These are phyloP conservation scores for Tuber melanosporum DNA, from an alignment of 495 filamentous ascomycete species.

Conservation along the genomic window DNA sequence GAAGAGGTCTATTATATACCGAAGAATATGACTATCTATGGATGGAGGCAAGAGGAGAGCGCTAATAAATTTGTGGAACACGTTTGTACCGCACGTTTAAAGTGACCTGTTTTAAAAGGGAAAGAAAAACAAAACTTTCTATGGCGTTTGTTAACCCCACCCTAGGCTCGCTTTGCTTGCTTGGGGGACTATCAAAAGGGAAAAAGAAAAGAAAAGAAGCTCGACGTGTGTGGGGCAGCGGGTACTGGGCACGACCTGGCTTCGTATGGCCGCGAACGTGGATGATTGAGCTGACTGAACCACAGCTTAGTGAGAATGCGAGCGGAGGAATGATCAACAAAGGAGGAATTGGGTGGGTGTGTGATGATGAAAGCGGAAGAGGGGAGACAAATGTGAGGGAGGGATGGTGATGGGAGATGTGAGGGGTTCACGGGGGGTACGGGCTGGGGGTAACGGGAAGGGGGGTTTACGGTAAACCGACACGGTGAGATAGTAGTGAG, in stretches of 20 bases:
- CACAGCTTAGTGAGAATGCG: conserved; percentile 25
- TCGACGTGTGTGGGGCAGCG: conserved; percentile 35
- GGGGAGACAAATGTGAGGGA: conserved; percentile 12
- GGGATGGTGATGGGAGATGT: background rate
- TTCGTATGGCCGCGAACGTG: background rate
- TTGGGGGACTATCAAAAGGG: conserved; percentile 29
- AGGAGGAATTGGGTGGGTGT: background rate
- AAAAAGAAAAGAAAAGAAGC: conserved; percentile 6
- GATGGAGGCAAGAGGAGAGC: background rate
- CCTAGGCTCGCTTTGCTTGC: conserved; percentile 26
- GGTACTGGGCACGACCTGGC: conserved; percentile 13
- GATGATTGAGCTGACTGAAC: conserved; percentile 26
- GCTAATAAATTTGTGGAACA: conserved; percentile 33
- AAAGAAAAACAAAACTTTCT: conserved; percentile 1
- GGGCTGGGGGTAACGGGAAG: conserved; percentile 21
- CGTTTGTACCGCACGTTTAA: conserved; percentile 34
- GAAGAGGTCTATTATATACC: conserved; percentile 38
- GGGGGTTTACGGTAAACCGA: conserved; percentile 33
- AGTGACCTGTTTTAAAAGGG: conserved; percentile 33
- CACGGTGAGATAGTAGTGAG: conserved; percentile 22
- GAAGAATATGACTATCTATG: conserved; percentile 36
- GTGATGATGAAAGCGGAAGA: conserved; percentile 1
- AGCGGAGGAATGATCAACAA: conserved; percentile 21
- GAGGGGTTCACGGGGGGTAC: conserved; percentile 18
- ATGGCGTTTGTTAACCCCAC: conserved; percentile 8